Conservation (phyloP, 2,329 filamentous ascomycete species). For the Ophiostoma angusticollis region DNA sequence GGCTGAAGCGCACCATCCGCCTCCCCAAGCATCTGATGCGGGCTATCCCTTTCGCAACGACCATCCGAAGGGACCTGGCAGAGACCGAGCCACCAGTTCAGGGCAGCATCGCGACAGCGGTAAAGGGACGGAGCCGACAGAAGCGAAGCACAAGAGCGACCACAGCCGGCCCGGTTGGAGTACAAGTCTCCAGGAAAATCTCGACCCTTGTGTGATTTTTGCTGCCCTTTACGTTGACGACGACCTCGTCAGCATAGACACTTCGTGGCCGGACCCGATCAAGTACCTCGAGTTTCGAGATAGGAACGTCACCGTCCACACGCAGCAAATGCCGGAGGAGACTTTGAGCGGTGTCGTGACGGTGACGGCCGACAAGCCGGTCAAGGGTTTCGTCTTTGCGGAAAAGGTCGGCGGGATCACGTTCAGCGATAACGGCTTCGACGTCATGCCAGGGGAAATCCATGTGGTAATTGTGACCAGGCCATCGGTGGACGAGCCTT, state of each 20-base stretch:
- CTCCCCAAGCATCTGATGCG: too few relatives aligned
- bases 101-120: too few relatives aligned
- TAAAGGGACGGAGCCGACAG: too few relatives aligned
- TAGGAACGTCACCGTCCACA: conserved; percentile 24
- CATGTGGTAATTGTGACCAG: not conserved
- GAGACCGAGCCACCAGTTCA: too few relatives aligned
- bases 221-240: conserved; percentile 28
- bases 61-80: too few relatives aligned
- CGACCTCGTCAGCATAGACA: conserved; percentile 31
- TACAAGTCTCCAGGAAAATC: conserved; percentile 2
- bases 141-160: too few relatives aligned
- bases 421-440: conserved; percentile 45
- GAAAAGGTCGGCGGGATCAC: conserved; percentile 30
- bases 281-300: conserved; percentile 43
- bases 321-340: not conserved
- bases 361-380: conserved; percentile 30
- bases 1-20: conserved; percentile 1
- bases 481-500: not conserved
- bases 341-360: conserved; percentile 6
- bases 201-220: conserved; percentile 21
- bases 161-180: not conserved
- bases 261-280: conserved; percentile 49
- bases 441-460: conserved; percentile 36
- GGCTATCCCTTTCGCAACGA: too few relatives aligned
- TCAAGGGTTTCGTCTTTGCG: conserved; percentile 44